These are phyloP conservation scores for Nephelium lappaceum DNA, from an alignment of 345 rosid species.

Conservation along the genomic window DNA sequence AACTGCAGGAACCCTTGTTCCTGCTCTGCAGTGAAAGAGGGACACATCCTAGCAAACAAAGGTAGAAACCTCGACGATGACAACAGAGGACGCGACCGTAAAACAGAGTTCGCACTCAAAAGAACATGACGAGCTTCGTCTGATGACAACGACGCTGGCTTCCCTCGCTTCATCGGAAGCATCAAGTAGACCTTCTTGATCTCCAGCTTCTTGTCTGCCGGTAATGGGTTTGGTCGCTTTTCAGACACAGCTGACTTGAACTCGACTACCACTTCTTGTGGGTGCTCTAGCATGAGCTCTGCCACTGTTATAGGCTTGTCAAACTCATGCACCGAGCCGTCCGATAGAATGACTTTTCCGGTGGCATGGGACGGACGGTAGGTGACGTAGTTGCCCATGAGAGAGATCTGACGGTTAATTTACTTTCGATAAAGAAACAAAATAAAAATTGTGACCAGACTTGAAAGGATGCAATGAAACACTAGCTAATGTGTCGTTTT, in stretches of 20 bases:
- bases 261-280: constrained; percentile 77
- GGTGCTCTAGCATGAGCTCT: constrained; percentile 82
- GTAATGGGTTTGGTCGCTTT: constrained; percentile 58
- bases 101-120: constrained; percentile 45
- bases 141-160: constrained; percentile 38
- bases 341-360: constrained; percentile 62
- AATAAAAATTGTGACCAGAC: too few species aligned
- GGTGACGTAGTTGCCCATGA: constrained; percentile 61
- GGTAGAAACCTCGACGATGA: constrained; percentile 51
- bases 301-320: constrained; percentile 59
- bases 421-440: neutral
- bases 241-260: constrained; percentile 38
- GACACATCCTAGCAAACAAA: constrained; percentile 45
- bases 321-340: constrained; percentile 60
- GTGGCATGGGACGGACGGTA: constrained; percentile 26
- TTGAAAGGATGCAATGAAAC: neutral
- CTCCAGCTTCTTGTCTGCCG: constrained; percentile 73
- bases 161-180: constrained; percentile 61
- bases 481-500: neutral
- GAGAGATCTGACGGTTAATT: neutral
- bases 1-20: neutral
- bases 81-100: constrained; percentile 39
- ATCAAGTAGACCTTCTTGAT: constrained; percentile 55
- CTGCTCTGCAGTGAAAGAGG: constrained; percentile 23
- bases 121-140: constrained; percentile 56